A percentile compares a stretch with the other conserved stretches of the same genome.
These are phyloP conservation scores for Rhizopus stolonifer DNA, from an alignment of 371 early-diverging fungal genomes.

Conservation along the genomic window DNA sequence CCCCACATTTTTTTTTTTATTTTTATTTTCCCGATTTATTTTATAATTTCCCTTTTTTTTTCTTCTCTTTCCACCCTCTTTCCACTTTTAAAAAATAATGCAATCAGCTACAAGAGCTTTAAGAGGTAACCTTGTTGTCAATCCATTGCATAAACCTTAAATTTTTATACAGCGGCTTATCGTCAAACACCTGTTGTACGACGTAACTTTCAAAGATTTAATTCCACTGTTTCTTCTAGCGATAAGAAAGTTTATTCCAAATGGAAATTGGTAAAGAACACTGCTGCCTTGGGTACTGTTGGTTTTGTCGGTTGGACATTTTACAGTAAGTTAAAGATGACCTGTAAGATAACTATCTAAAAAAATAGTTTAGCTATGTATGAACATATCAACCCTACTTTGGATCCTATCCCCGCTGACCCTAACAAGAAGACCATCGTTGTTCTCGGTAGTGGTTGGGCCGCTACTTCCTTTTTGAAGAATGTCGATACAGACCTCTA, in stretches of 20 bases:
- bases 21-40: neutral
- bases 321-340: slow-evolving; percentile 12
- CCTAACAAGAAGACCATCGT: slow-evolving; percentile 78
- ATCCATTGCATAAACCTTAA: neutral
- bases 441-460: slow-evolving; percentile 89
- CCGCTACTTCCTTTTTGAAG: slow-evolving; percentile 76
- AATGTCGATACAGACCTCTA: slow-evolving; percentile 73
- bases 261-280: slow-evolving; percentile 20
- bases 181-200: slow-evolving; percentile 25
- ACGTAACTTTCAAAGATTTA: slow-evolving; percentile 23
- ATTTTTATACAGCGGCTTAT: slow-evolving; percentile 12
- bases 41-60: neutral
- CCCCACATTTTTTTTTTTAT: too few relatives aligned
- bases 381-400: slow-evolving; percentile 58
- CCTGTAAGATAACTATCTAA: neutral
- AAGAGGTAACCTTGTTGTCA: slow-evolving; percentile 10
- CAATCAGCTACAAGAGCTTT: slow-evolving; percentile 11
- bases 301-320: slow-evolving; percentile 23
- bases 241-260: slow-evolving; percentile 16
- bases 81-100: slow-evolving; percentile 4
- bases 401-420: slow-evolving; percentile 66
- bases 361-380: slow-evolving; percentile 42
- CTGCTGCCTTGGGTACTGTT: slow-evolving; percentile 17
- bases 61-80: neutral
- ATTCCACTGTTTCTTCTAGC: slow-evolving; percentile 11